These are phyloP conservation scores for Chrysosporium keratinophilum DNA, from an alignment of 2,329 filamentous ascomycete genomes.

Conservation along the genomic window DNA sequence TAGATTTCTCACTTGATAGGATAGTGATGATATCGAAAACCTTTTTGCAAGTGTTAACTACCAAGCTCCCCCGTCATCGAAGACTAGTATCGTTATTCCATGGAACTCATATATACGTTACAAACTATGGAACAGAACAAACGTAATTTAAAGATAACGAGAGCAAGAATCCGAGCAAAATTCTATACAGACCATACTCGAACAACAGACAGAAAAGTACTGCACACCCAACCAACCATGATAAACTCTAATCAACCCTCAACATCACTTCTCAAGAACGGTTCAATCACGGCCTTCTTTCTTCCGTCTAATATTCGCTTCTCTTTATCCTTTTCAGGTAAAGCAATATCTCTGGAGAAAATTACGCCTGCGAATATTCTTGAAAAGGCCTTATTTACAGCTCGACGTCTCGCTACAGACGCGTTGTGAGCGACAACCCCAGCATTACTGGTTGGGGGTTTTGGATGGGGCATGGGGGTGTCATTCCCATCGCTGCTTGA, in stretches of 20 bases:
- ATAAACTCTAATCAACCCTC: constrained; percentile 58
- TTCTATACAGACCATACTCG: too few species aligned
- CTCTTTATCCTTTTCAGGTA: constrained; percentile 46
- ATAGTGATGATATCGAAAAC: too few species aligned
- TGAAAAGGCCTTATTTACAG: constrained; percentile 53
- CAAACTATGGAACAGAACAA: too few species aligned
- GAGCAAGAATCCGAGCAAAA: too few species aligned
- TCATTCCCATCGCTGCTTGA: constrained; percentile 8
- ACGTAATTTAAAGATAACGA: too few species aligned
- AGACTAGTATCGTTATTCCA: too few species aligned
- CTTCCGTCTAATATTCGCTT: constrained; percentile 51
- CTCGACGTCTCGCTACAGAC: constrained; percentile 45
- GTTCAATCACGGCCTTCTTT: constrained; percentile 56
- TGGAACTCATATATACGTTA: too few species aligned
- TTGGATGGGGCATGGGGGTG: constrained; percentile 15
- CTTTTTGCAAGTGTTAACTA: too few species aligned
- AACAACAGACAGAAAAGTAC: too few species aligned
- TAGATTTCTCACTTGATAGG: too few species aligned
- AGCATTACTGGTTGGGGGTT: constrained; percentile 24
- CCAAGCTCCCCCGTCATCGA: too few species aligned
- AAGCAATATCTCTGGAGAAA: constrained; percentile 42
- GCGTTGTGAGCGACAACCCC: constrained; percentile 36
- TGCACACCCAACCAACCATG: not conserved
- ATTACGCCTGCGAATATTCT: constrained; percentile 55
- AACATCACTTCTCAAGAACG: constrained; percentile 71